Conservation (phyloP, 139 green algal genomes). For the Closterium sp. region DNA sequence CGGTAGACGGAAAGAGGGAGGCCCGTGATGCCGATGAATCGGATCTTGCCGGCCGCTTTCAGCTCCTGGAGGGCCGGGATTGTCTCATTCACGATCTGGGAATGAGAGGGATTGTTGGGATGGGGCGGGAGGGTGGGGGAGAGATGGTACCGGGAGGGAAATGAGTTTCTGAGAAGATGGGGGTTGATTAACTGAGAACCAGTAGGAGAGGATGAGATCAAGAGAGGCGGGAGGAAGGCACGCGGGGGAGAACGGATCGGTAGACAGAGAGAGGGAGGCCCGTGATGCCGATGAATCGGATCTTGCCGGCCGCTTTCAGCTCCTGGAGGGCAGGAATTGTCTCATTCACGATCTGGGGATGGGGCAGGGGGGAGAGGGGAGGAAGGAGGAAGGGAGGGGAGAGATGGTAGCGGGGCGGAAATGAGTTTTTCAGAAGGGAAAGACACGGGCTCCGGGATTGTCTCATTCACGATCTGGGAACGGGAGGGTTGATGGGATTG, state of each 20-base stretch:
- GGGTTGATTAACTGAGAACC: too few relatives aligned
- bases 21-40: constrained; percentile 86
- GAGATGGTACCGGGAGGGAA: constrained; percentile 4
- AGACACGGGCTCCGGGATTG: too few relatives aligned
- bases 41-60: constrained; percentile 75
- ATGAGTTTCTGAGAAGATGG: too few relatives aligned
- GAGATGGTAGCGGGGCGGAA: not conserved
- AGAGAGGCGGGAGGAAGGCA: constrained; percentile 68
- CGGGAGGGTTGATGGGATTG: too few relatives aligned
- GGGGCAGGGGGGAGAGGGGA: too few relatives aligned
- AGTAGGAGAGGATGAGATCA: constrained; percentile 88
- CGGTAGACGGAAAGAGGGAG: constrained; percentile 78
- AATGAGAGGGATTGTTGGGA: too few relatives aligned
- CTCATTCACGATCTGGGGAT: constrained; percentile 70
- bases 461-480: constrained; percentile 74
- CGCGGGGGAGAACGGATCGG: constrained; percentile 72
- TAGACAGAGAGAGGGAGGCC: constrained; percentile 83
- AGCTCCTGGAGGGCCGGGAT: constrained; percentile 82
- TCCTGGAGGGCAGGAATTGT: constrained; percentile 82
- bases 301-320: constrained; percentile 76
- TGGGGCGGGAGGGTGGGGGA: not conserved
- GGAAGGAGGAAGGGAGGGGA: not conserved
- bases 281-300: constrained; percentile 87
- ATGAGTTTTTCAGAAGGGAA: too few relatives aligned
- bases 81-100: constrained; percentile 77